Conservation (phyloP, 305 asterid genomes). For the Solanum chacoense region DNA sequence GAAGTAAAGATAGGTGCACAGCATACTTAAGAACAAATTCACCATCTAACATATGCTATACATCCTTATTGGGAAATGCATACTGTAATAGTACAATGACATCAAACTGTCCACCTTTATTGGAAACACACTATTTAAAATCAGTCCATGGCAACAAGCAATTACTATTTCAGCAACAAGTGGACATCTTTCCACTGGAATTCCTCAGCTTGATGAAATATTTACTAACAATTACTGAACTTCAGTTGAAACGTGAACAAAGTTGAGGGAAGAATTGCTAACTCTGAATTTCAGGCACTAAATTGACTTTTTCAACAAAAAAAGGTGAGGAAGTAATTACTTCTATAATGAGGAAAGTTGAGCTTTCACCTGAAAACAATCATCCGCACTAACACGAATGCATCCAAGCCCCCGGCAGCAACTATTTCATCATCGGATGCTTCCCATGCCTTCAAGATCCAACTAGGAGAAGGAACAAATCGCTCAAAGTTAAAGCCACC, state of each 20-base stretch:
- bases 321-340: background rate
- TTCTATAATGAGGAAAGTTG: background rate
- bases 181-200: background rate
- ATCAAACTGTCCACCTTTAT: background rate
- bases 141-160: background rate
- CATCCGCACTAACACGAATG: slow-evolving; percentile 24
- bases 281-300: background rate
- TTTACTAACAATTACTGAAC: background rate
- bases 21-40: background rate
- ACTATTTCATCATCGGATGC: slow-evolving; percentile 29
- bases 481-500: slow-evolving; percentile 15
- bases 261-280: background rate
- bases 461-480: slow-evolving; percentile 23
- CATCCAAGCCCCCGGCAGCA: slow-evolving; percentile 30
- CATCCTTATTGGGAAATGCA: background rate
- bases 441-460: slow-evolving; percentile 27
- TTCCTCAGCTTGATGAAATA: background rate
- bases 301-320: background rate
- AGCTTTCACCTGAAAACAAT: slow-evolving; percentile 26
- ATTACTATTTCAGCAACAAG: background rate
- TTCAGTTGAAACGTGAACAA: background rate
- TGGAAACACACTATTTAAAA: background rate
- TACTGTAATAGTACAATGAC: background rate
- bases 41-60: background rate
- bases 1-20: background rate